These are phyloP conservation scores for Ogataea nakhonphanomensis DNA, from an alignment of 805 yeast genomes.

Conservation along the genomic window DNA sequence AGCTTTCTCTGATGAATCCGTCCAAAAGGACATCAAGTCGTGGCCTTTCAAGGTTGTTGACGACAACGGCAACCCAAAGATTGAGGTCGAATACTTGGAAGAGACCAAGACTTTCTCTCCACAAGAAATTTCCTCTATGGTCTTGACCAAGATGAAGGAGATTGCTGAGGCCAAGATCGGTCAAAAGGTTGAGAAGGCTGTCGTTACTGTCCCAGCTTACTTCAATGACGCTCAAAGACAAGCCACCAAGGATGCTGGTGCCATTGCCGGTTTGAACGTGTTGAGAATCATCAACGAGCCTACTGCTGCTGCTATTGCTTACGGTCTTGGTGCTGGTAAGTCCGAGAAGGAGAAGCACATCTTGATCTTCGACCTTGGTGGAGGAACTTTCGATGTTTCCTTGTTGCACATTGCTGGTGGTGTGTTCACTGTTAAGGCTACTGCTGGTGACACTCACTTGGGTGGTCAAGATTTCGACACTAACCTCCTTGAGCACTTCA, in stretches of 20 bases:
- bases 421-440: slow-evolving; percentile 77
- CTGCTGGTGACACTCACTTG: slow-evolving; percentile 80
- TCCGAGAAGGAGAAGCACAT: slow-evolving; percentile 58
- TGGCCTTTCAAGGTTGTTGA: slow-evolving; percentile 88
- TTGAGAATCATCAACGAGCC: slow-evolving; percentile 79
- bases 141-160: slow-evolving; percentile 61
- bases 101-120: slow-evolving; percentile 90
- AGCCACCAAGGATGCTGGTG: slow-evolving; percentile 79
- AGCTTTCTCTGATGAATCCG: slow-evolving; percentile 76
- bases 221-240: slow-evolving; percentile 80
- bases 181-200: slow-evolving; percentile 60
- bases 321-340: slow-evolving; percentile 58
- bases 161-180: slow-evolving; percentile 60
- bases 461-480: slow-evolving; percentile 88
- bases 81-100: slow-evolving; percentile 91
- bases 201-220: slow-evolving; percentile 82
- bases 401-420: slow-evolving; percentile 75
- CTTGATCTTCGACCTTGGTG: slow-evolving; percentile 74
- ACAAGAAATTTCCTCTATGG: slow-evolving; percentile 92
- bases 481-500: slow-evolving; percentile 82
- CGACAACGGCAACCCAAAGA: slow-evolving; percentile 81
- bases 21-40: slow-evolving; percentile 81
- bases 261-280: slow-evolving; percentile 70
- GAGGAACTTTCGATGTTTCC: slow-evolving; percentile 83
- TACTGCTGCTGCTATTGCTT: slow-evolving; percentile 82